Conservation (phyloP, 176 grass and related monocot genomes). For the Bromus sterilis region DNA sequence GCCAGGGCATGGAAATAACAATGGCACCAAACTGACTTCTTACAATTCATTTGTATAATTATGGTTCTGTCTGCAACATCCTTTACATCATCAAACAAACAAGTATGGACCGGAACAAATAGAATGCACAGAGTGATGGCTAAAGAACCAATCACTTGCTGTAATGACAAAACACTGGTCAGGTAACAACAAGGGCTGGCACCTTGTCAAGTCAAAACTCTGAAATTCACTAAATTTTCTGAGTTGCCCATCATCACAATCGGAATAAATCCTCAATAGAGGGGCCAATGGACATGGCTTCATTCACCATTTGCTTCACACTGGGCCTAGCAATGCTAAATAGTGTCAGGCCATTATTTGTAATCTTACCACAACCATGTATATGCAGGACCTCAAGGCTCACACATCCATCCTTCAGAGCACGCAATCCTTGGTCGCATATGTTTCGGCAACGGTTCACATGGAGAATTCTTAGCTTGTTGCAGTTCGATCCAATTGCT, state of each 20-base stretch:
- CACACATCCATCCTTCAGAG: conserved; percentile 45
- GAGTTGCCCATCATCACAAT: conserved; percentile 8
- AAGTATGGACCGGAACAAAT: conserved; percentile 5
- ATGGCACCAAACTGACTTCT: background rate
- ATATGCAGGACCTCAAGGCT: conserved; percentile 56
- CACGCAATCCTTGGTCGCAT: conserved; percentile 53
- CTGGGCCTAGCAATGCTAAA: conserved; percentile 61
- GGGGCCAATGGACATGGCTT: conserved; percentile 56
- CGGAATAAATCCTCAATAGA: conserved; percentile 56
- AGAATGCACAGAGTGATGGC: background rate
- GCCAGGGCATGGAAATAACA: background rate
- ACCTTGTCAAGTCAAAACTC: conserved; percentile 10
- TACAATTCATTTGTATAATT: conserved; percentile 11
- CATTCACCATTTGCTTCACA: conserved; percentile 50
- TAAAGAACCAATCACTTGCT: background rate
- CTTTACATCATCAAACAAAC: conserved; percentile 12
- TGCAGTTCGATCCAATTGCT: conserved; percentile 53
- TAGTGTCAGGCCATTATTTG: conserved; percentile 37
- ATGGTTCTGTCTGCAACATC: background rate
- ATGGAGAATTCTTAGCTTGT: conserved; percentile 64
- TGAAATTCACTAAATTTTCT: background rate
- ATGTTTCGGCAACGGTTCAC: conserved; percentile 72
- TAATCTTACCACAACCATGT: conserved; percentile 52
- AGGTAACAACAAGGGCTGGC: background rate
- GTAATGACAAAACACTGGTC: background rate